Conservation (phyloP, 1,284 basidiomycete species). For the Pseudozyma tsukubaensis region DNA sequence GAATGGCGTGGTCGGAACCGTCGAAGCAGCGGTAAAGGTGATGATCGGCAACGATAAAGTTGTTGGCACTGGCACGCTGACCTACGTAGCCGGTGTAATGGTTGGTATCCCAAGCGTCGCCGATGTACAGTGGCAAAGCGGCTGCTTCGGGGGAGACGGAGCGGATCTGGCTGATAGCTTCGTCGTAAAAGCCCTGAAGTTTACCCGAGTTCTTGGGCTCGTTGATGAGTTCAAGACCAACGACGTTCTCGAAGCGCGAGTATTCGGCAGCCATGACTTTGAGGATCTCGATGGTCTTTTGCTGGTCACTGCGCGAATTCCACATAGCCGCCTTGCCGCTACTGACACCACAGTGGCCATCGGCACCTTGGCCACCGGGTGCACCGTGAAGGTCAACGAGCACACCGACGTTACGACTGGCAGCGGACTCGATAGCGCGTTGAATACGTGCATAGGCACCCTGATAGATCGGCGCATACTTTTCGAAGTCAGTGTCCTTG, state of each 20-base stretch:
- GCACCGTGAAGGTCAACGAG: conserved; percentile 77
- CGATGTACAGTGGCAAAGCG: conserved; percentile 73
- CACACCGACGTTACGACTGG: conserved; percentile 78
- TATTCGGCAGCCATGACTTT: conserved; percentile 71
- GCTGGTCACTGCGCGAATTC: conserved; percentile 68
- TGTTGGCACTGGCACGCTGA: conserved; percentile 43
- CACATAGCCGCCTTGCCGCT: conserved; percentile 57
- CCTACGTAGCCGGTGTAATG: conserved; percentile 75
- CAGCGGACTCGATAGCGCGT: conserved; percentile 77
- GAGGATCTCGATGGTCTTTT: conserved; percentile 73
- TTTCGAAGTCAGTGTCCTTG: conserved; percentile 79
- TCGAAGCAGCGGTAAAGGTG: conserved; percentile 89
- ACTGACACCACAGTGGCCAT: conserved; percentile 67
- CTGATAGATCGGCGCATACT: conserved; percentile 74
- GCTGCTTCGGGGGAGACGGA: conserved; percentile 33
- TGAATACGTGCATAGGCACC: conserved; percentile 81
- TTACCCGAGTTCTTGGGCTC: conserved; percentile 76
- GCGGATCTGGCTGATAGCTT: conserved; percentile 75
- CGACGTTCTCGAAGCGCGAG: conserved; percentile 74
- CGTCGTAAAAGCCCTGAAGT: conserved; percentile 64
- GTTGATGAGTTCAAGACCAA: conserved; percentile 86
- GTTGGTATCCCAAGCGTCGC: conserved; percentile 82
- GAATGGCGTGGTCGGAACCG: conserved; percentile 74
- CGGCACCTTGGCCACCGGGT: conserved; percentile 74
- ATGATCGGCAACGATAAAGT: conserved; percentile 79